phyloP scores from a whole-genome alignment of 208 protist species.

The Crithidia mellificae region DNA sequence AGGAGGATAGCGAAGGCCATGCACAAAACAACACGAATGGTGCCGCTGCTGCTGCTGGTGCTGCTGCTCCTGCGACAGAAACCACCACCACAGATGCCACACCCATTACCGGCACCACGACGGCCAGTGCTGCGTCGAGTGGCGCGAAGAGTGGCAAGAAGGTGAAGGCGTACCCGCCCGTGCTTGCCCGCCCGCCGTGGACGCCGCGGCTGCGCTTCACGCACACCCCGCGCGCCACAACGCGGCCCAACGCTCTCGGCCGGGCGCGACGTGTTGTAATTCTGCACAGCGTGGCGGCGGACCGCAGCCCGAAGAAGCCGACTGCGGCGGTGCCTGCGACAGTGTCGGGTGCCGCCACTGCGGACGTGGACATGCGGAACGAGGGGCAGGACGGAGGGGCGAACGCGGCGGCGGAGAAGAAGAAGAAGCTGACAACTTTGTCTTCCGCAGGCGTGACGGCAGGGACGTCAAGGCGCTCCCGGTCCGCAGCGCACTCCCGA shows the following conservation, averaged over 20 bases:
- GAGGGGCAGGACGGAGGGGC: neutral
- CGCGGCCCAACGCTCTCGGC: neutral
- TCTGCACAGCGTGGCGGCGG: slow-evolving; percentile 1
- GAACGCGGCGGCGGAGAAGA: neutral
- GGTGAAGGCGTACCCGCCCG: neutral
- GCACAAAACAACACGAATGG: neutral
- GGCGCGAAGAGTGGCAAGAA: too few relatives aligned
- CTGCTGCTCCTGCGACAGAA: too few relatives aligned
- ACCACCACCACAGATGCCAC: too few relatives aligned
- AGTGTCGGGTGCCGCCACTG: too few relatives aligned
- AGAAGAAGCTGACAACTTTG: neutral
- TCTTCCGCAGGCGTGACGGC: neutral
- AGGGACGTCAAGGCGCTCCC: neutral
- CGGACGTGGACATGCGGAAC: neutral
- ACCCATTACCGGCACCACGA: too few relatives aligned
- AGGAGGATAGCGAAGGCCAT: neutral
- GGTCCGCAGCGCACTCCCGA: too few relatives aligned
- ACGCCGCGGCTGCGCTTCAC: slow-evolving; percentile 25
- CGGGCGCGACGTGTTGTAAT: slow-evolving; percentile 1
- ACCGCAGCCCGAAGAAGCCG: neutral
- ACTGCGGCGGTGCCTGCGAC: too few relatives aligned
- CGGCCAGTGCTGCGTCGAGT: too few relatives aligned
- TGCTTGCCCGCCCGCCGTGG: neutral
- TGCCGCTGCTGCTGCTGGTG: neutral
- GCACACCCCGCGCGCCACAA: slow-evolving; percentile 13